Conservation (phyloP, 352 stramenopile genomes). For the Globisporangium carolinianum region DNA sequence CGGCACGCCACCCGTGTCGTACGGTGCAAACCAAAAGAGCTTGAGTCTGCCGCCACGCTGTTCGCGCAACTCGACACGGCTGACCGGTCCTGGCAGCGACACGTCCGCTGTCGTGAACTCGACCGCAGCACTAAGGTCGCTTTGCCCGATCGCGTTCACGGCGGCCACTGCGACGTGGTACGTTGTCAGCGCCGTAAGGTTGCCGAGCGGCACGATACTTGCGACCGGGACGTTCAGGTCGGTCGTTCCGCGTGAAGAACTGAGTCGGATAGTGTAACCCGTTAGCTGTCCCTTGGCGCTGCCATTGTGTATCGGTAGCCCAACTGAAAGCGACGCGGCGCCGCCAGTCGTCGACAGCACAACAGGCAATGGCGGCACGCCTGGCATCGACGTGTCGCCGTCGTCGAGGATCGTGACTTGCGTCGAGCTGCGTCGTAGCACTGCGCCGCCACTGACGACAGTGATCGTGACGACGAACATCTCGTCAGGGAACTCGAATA, state of each 20-base stretch:
- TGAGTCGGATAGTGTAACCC: conserved; percentile 30
- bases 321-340: conserved; percentile 20
- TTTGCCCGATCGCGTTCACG: conserved; percentile 18
- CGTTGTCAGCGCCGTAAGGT: conserved; percentile 21
- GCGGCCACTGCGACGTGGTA: conserved; percentile 43
- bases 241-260: conserved; percentile 3
- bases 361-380: conserved; percentile 15
- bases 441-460: conserved; percentile 21
- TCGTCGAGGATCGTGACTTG: conserved; percentile 49
- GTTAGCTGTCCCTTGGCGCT: conserved; percentile 27
- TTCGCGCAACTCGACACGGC: conserved; percentile 11
- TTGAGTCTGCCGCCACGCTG: conserved; percentile 32
- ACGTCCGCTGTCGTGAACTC: conserved; percentile 31
- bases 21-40: conserved; percentile 32
- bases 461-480: conserved; percentile 31
- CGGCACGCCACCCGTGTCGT: conserved; percentile 41
- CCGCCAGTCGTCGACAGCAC: conserved; percentile 30
- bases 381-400: conserved; percentile 34
- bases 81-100: conserved; percentile 26
- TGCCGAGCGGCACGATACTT: conserved; percentile 14
- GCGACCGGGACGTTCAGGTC: conserved; percentile 15
- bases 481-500: conserved; percentile 47
- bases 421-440: conserved; percentile 7
- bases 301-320: conserved; percentile 39
- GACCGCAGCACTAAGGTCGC: conserved; percentile 24